Base-by-base conservation (phyloP, 2,329 filamentous ascomycete genomes). In the Calonectria hongkongensis region DNA sequence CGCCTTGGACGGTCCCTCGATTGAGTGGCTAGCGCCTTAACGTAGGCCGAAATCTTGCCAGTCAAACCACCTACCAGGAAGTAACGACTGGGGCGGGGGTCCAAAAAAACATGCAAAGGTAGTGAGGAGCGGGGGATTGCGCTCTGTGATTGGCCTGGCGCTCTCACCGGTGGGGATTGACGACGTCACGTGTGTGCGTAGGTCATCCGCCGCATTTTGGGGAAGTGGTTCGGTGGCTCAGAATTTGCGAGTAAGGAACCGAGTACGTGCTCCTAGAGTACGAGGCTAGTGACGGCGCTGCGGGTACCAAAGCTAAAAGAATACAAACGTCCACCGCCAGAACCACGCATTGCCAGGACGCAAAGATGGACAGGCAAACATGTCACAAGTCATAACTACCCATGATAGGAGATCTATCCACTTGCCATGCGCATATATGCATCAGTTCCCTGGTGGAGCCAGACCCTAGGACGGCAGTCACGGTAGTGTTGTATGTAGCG, bases 11-110 rank as follows among this genome's bases (percentile, higher is more conserved):
- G 60, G 70, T 60, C 66, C 66, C 27, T 70, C 51, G 60, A 72
- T 68, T 64, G 65, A 72, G 65, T 68, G 65, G 65, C 70, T 72
- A 72, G 70, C 68, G 68, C 65, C 65, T 64, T 41, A 58, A 51
- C 58, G 70, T 56, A 56, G 65, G 48, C 62, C 66, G 65, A 68
- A 68, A 56, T 68, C 56, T 68, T 72, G 64, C 50, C 66, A 72
- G 41, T 68, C 66, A 72, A 72, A 68, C 66, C 54, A 70, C 47
- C 60, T 54, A 47, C 47, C 60, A 64, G 50, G 64, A 66, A 72
- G 66, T 51, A 45, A 62, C 70, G 43, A 58, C 70, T 65, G 51
- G 51, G 60, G 70, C 70, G 70, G 65, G 70, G 69, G 58, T 47
- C 58, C 58, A 48, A 33, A 56, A 64, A 72, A 72, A 41, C 60